Percentiles rank a stretch among this genome's conserved stretches.
phyloP scores from a whole-genome alignment of 108 stramenopile genomes.

The Mayamaea pseudoterrestris region DNA sequence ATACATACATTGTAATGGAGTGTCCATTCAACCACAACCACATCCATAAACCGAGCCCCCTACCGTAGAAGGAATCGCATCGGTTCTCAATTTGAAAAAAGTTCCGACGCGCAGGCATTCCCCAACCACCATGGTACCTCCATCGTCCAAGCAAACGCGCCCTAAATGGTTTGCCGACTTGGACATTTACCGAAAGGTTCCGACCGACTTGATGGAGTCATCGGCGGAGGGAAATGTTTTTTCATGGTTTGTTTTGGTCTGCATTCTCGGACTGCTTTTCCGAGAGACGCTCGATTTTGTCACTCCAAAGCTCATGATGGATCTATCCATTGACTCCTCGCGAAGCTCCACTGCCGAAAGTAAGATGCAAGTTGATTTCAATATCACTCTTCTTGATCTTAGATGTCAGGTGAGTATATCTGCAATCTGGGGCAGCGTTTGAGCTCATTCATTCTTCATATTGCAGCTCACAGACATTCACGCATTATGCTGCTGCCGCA shows the following conservation, averaged over 20 bases:
- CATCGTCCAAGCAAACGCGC: neutral
- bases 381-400: constrained; percentile 87
- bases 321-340: constrained; percentile 13
- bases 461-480: too few species aligned
- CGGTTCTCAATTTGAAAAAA: too few species aligned
- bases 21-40: too few species aligned
- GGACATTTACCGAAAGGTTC: constrained; percentile 81
- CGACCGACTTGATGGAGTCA: constrained; percentile 61
- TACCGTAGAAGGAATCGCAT: too few species aligned
- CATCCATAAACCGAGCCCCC: too few species aligned
- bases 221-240: constrained; percentile 55
- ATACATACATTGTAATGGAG: too few species aligned
- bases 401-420: constrained; percentile 82
- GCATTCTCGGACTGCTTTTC: constrained; percentile 59
- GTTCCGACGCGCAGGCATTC: too few species aligned
- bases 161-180: constrained; percentile 29
- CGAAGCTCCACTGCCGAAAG: constrained; percentile 14
- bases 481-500: too few species aligned
- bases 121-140: too few species aligned
- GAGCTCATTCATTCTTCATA: too few species aligned
- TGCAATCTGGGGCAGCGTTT: too few species aligned
- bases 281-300: constrained; percentile 82
- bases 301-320: constrained; percentile 22
- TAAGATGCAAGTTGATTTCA: constrained; percentile 67
- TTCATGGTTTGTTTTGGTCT: constrained; percentile 46